Conservation (phyloP, 2,329 filamentous ascomycete genomes). For the Colletotrichum tanaceti region DNA sequence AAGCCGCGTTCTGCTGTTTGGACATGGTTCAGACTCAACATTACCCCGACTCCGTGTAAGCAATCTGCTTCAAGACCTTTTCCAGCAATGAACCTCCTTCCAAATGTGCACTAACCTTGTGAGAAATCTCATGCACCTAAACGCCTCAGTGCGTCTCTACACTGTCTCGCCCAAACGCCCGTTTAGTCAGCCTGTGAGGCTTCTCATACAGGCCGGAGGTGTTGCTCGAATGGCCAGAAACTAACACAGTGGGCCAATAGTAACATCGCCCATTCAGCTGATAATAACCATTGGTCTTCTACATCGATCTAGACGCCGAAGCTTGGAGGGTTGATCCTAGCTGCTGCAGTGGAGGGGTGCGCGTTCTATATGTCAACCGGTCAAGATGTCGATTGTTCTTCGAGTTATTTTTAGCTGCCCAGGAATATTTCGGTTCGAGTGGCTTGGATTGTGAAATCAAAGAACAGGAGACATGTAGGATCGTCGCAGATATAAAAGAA, state of each 20-base stretch:
- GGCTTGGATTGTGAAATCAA: not conserved
- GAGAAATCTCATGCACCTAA: slow-evolving; percentile 11
- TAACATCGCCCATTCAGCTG: not conserved
- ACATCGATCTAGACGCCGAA: slow-evolving; percentile 3
- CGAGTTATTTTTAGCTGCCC: not conserved
- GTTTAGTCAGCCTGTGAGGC: not conserved
- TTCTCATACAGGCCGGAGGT: not conserved
- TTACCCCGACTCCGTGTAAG: slow-evolving; percentile 30
- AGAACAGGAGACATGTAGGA: too few species aligned
- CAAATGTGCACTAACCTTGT: slow-evolving; percentile 4
- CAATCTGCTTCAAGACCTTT: not conserved
- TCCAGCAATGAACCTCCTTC: not conserved
- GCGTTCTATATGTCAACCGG: not conserved
- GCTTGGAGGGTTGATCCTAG: not conserved
- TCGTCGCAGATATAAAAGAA: slow-evolving; percentile 13
- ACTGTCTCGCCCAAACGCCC: slow-evolving; percentile 8
- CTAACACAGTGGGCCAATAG: not conserved
- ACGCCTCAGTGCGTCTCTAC: not conserved
- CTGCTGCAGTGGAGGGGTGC: not conserved
- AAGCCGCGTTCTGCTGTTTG: slow-evolving; percentile 19
- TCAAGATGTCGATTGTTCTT: too few species aligned
- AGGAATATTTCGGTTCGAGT: not conserved
- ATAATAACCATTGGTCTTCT: not conserved
- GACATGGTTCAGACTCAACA: slow-evolving; percentile 6
- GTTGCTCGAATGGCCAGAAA: not conserved